Evolutionary conservation across 2,329 filamentous ascomycete species (phyloP).

Genomic region (Botrytis elliptica): DNA sequence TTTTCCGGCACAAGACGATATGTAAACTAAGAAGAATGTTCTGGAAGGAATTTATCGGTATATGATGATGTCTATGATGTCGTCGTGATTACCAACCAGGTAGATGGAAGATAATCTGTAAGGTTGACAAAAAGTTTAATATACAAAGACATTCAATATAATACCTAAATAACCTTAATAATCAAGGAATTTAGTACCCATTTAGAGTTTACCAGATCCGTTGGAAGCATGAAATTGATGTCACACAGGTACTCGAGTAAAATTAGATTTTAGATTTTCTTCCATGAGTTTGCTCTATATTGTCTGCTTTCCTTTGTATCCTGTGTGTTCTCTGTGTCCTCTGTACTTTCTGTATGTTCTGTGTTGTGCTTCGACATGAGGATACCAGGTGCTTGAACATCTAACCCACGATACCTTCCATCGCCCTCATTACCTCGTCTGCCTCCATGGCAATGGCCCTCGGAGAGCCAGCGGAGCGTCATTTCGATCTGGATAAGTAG

Average conservation of each 20-base stretch:
- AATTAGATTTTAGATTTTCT: neutral
- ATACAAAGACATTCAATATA: neutral
- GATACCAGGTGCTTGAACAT: neutral
- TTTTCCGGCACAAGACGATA: neutral
- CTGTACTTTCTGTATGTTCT: accelerated
- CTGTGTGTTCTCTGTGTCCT: neutral
- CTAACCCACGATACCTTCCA: neutral
- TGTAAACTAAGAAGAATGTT: neutral
- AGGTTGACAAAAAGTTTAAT: neutral
- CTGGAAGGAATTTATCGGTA: neutral
- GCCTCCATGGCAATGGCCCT: neutral
- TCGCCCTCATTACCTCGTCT: neutral
- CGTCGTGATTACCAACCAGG: neutral
- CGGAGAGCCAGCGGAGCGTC: neutral
- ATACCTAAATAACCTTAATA: neutral
- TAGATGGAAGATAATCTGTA: neutral
- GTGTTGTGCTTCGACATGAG: neutral
- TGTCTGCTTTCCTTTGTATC: neutral
- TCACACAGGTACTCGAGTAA: neutral
- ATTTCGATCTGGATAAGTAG: neutral
- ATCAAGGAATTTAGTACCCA: neutral
- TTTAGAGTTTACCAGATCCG: neutral
- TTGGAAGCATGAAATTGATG: neutral
- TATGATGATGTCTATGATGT: neutral
- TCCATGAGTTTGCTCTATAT: neutral